These are phyloP conservation scores for Diospyros kaki DNA, from an alignment of 148 eudicot genomes.

Conservation along the genomic window DNA sequence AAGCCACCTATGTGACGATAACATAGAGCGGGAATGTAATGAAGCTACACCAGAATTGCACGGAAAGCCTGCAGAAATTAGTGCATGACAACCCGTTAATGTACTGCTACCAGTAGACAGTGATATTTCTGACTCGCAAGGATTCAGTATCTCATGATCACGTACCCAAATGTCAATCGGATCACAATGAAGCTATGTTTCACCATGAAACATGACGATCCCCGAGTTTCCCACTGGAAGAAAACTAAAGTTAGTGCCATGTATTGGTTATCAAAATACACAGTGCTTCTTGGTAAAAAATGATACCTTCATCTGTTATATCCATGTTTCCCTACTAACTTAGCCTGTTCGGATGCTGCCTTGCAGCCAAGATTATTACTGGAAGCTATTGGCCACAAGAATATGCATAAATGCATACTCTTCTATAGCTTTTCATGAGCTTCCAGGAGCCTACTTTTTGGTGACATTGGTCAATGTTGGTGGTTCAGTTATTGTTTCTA, in stretches of 20 bases:
- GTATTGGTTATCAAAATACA: neutral
- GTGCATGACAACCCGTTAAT: neutral
- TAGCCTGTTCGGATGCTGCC: too few relatives aligned
- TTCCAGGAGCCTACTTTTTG: too few relatives aligned
- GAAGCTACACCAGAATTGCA: constrained; percentile 84
- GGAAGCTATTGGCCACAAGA: too few relatives aligned
- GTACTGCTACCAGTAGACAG: neutral
- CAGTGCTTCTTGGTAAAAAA: neutral
- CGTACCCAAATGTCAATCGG: constrained; percentile 73
- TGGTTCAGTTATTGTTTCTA: too few relatives aligned
- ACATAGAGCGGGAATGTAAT: constrained; percentile 79
- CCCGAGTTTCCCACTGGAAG: constrained; percentile 62
- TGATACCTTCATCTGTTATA: too few relatives aligned
- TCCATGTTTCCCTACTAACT: too few relatives aligned
- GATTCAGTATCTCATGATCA: neutral
- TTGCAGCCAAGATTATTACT: too few relatives aligned
- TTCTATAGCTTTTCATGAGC: too few relatives aligned
- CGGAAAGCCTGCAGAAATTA: constrained; percentile 38
- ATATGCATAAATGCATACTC: too few relatives aligned
- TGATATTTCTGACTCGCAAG: neutral
- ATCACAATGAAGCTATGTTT: constrained; percentile 42
- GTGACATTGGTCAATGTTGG: too few relatives aligned
- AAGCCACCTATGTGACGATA: constrained; percentile 57
- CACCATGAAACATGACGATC: constrained; percentile 54
- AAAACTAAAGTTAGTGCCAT: neutral